A percentile compares a stretch with the other conserved stretches of the same genome.
Conservation (phyloP, 1,284 basidiomycete species). For the Cerioporus squamosus region DNA sequence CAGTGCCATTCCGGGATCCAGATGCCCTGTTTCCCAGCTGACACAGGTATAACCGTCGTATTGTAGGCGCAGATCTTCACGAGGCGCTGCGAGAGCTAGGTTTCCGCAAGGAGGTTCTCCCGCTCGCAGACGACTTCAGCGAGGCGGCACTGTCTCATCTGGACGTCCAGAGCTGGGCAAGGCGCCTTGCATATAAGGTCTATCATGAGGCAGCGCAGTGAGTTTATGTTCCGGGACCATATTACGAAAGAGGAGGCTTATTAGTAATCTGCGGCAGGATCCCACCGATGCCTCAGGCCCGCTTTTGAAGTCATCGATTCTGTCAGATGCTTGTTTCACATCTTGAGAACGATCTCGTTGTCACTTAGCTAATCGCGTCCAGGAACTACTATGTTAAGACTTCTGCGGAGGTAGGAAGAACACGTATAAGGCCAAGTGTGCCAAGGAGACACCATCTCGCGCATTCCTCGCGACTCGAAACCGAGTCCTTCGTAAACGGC, state of each 20-base stretch:
- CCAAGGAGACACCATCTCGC: slow-evolving; percentile 24
- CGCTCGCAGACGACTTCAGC: neutral
- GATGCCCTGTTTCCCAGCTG: too few species aligned
- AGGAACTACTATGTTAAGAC: neutral
- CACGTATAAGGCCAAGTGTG: slow-evolving; percentile 28
- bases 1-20: too few species aligned
- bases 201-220: neutral
- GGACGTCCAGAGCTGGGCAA: slow-evolving; percentile 1
- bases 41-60: too few species aligned
- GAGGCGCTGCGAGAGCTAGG: neutral
- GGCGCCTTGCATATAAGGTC: slow-evolving; percentile 1
- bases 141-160: neutral
- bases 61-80: neutral
- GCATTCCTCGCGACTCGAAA: slow-evolving; percentile 18
- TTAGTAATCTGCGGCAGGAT: neutral
- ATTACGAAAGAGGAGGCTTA: neutral
- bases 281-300: neutral
- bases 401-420: slow-evolving; percentile 3
- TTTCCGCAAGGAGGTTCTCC: slow-evolving; percentile 2
- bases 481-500: slow-evolving; percentile 25
- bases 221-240: neutral
- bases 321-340: neutral
- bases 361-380: neutral
- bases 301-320: neutral
- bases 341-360: neutral